These are phyloP conservation scores for Pleurotus sapidus DNA, from an alignment of 768 basidiomycete species.

Conservation along the genomic window DNA sequence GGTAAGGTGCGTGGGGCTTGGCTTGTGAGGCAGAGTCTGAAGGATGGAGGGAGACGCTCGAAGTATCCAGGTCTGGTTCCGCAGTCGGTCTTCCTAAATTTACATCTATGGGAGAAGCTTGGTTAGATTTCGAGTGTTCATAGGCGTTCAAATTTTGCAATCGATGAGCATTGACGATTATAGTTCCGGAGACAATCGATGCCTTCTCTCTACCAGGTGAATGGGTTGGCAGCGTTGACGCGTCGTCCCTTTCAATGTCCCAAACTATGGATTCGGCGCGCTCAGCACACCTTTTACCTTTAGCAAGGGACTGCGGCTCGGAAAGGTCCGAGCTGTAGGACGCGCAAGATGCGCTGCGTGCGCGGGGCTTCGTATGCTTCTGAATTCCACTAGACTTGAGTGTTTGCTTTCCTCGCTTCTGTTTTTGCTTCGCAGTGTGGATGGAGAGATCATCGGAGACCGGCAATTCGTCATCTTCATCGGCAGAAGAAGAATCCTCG, in stretches of 20 bases:
- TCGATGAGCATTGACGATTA: constrained; percentile 33
- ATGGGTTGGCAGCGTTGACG: constrained; percentile 19
- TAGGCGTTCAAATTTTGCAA: neutral
- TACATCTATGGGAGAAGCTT: constrained; percentile 1
- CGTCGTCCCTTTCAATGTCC: constrained; percentile 48
- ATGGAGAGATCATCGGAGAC: constrained; percentile 17
- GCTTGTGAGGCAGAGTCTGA: constrained; percentile 59
- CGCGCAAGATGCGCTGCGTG: neutral
- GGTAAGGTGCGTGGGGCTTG: constrained; percentile 13
- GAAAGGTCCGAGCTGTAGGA: neutral
- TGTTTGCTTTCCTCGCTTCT: neutral
- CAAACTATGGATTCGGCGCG: constrained; percentile 42
- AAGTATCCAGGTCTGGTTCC: neutral
- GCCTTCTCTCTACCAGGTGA: neutral
- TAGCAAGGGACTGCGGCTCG: neutral
- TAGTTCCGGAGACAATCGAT: constrained; percentile 13
- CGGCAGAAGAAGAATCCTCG: constrained; percentile 13
- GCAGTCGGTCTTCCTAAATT: neutral
- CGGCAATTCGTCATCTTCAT: constrained; percentile 1
- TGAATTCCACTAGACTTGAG: neutral
- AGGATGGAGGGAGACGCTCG: constrained; percentile 29
- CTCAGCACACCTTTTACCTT: neutral
- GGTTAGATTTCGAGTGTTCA: neutral
- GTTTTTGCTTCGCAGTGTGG: constrained; percentile 1
- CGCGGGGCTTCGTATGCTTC: neutral